These are phyloP conservation scores for Turnera subulata DNA, from an alignment of 345 rosid genomes.

Conservation along the genomic window DNA sequence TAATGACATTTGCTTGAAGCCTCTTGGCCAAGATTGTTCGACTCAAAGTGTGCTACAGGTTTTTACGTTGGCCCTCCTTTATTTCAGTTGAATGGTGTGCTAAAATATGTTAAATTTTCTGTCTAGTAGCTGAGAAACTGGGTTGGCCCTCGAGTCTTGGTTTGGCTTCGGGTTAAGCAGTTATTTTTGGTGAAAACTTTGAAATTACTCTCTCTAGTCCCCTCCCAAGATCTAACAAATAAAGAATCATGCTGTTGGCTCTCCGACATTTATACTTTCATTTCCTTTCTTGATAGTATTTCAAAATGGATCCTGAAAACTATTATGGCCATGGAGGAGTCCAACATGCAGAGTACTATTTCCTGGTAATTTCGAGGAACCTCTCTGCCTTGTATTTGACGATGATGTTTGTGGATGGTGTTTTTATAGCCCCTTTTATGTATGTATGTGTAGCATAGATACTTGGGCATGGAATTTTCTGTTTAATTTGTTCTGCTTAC, in stretches of 20 bases:
- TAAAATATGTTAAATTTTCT: background rate
- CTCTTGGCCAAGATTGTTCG: conserved; percentile 24
- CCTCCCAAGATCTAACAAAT: conserved; percentile 1
- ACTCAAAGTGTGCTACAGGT: conserved; percentile 29
- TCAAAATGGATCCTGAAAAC: conserved; percentile 25
- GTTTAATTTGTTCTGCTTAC: too few relatives aligned
- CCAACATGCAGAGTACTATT: conserved; percentile 25
- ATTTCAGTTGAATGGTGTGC: background rate
- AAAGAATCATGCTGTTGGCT: background rate
- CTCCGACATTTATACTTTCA: conserved; percentile 6
- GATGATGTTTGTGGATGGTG: background rate
- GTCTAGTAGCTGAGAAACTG: conserved; percentile 5
- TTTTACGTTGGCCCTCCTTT: conserved; percentile 12
- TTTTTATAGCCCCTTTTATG: background rate
- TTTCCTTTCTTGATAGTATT: conserved; percentile 16
- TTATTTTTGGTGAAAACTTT: background rate
- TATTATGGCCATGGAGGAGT: conserved; percentile 25
- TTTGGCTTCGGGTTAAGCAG: conserved; percentile 4
- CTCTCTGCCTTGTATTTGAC: conserved; percentile 8
- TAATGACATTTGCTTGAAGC: conserved; percentile 28
- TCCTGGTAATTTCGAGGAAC: conserved; percentile 11
- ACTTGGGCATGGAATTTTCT: background rate
- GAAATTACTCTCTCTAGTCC: background rate
- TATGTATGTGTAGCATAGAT: background rate
- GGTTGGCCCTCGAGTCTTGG: background rate